Evolutionary conservation across 2,329 filamentous ascomycete genomes (phyloP).

Genomic region (Xylaria arbuscula): DNA sequence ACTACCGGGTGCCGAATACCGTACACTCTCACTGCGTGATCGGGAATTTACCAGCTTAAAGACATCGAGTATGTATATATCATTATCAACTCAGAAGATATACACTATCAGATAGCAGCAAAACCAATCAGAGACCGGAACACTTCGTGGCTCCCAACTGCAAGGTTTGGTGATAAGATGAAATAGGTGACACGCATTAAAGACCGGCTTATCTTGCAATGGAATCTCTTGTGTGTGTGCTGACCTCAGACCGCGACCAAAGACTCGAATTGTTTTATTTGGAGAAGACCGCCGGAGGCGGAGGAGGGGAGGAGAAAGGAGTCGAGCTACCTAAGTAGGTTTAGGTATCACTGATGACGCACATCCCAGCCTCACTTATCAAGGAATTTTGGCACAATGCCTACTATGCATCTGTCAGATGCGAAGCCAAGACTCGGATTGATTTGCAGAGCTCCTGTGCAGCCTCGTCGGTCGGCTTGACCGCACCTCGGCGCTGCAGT

Average conservation of each 20-base stretch:
- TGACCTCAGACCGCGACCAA: constrained; percentile 26
- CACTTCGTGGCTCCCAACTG: background rate
- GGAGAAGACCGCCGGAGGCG: constrained; percentile 32
- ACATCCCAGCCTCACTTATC: constrained; percentile 30
- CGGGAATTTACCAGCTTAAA: background rate
- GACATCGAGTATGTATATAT: background rate
- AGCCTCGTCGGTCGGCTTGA: constrained; percentile 31
- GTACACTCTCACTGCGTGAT: constrained; percentile 17
- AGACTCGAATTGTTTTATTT: constrained; percentile 18
- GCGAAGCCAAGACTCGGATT: constrained; percentile 31
- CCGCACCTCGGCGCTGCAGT: constrained; percentile 32
- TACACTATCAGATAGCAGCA: background rate
- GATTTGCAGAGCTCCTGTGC: constrained; percentile 33
- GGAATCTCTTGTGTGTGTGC: constrained; percentile 22
- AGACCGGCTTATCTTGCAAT: constrained; percentile 31
- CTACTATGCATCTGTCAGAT: constrained; percentile 22
- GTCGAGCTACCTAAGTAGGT: background rate
- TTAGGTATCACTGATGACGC: constrained; percentile 33
- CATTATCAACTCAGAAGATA: constrained; percentile 4
- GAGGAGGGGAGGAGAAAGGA: constrained; percentile 17
- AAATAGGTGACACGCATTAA: constrained; percentile 1
- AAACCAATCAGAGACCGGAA: background rate
- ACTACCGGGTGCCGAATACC: constrained; percentile 17
- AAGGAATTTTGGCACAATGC: constrained; percentile 12
- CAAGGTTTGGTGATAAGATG: constrained; percentile 18